These are phyloP conservation scores for Ephemerocybe angulata DNA, from an alignment of 768 basidiomycete genomes.

Conservation along the genomic window DNA sequence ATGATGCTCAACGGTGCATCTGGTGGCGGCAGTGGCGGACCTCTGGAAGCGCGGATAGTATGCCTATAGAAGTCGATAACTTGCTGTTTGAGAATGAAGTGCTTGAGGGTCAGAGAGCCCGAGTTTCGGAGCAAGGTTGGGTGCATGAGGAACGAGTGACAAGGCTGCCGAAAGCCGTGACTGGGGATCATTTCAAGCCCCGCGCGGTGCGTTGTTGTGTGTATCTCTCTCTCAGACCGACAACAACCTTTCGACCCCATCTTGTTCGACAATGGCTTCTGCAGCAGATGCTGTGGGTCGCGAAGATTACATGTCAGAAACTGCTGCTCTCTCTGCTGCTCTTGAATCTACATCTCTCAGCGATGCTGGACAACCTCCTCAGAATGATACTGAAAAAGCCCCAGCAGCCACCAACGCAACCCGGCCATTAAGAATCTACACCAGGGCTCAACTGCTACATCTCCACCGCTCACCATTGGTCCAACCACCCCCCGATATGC, in stretches of 20 bases:
- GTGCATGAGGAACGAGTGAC: slow-evolving; percentile 10
- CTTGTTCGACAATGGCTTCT: slow-evolving; percentile 18
- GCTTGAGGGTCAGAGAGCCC: slow-evolving; percentile 52
- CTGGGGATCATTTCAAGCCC: slow-evolving; percentile 39
- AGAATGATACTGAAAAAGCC: slow-evolving; percentile 24
- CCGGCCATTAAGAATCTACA: slow-evolving; percentile 61
- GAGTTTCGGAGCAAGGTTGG: not conserved
- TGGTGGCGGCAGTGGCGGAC: slow-evolving; percentile 33
- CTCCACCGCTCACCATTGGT: slow-evolving; percentile 77
- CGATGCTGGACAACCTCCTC: slow-evolving; percentile 6
- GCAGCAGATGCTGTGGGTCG: slow-evolving; percentile 10
- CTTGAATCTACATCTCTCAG: slow-evolving; percentile 18
- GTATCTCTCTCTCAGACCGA: slow-evolving; percentile 14
- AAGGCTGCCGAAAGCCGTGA: slow-evolving; percentile 4
- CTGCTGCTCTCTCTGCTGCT: slow-evolving; percentile 5
- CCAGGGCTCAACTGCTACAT: slow-evolving; percentile 62
- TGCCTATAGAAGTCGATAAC: slow-evolving; percentile 61
- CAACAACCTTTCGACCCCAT: slow-evolving; percentile 12
- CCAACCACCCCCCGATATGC: slow-evolving; percentile 69
- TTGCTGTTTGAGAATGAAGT: slow-evolving; percentile 68
- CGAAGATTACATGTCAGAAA: not conserved
- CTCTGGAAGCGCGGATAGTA: slow-evolving; percentile 65
- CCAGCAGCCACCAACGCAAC: slow-evolving; percentile 18
- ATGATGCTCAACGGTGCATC: slow-evolving; percentile 2
- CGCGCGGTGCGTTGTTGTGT: slow-evolving; percentile 25